phyloP scores from a whole-genome alignment of 768 basidiomycete species.

The Piloderma croceum region DNA sequence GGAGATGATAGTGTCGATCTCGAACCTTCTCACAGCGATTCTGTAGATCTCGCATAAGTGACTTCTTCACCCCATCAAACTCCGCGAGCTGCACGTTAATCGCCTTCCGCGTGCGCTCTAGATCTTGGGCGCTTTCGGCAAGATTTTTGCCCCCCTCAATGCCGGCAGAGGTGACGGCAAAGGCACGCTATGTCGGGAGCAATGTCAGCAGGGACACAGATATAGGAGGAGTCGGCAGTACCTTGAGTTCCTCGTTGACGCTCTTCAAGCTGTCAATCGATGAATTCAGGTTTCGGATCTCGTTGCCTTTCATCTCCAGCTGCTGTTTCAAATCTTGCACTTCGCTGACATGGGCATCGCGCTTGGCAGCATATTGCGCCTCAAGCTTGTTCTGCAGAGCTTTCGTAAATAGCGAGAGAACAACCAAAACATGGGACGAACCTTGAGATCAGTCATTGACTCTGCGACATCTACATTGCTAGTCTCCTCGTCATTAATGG shows the following conservation, averaged over 20 bases:
- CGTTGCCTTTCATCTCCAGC: slow-evolving; percentile 75
- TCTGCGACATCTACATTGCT: slow-evolving; percentile 79
- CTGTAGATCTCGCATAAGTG: slow-evolving; percentile 96
- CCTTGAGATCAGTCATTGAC: slow-evolving; percentile 90
- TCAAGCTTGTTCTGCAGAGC: slow-evolving; percentile 79
- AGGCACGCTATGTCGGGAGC: slow-evolving; percentile 66
- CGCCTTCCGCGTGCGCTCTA: slow-evolving; percentile 92
- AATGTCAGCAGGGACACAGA: slow-evolving; percentile 7
- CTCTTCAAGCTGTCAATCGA: slow-evolving; percentile 91
- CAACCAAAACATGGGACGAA: slow-evolving; percentile 16
- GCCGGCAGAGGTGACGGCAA: slow-evolving; percentile 94
- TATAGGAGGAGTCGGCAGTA: slow-evolving; percentile 27
- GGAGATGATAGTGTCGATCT: slow-evolving; percentile 10
- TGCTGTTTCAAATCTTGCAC: slow-evolving; percentile 85
- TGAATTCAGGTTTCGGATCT: slow-evolving; percentile 77
- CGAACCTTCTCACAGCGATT: slow-evolving; percentile 98
- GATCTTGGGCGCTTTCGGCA: slow-evolving; percentile 94
- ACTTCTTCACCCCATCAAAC: slow-evolving; percentile 98
- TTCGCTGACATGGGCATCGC: slow-evolving; percentile 84
- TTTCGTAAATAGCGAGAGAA: slow-evolving; percentile 14
- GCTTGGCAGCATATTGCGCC: slow-evolving; percentile 86
- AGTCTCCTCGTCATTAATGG: slow-evolving; percentile 82
- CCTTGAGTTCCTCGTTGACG: slow-evolving; percentile 98
- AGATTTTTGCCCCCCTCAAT: slow-evolving; percentile 96
- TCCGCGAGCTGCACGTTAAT: slow-evolving; percentile 98